Conservation (phyloP, 139 green algal genomes). For the Pycnococcus provasolii region DNA sequence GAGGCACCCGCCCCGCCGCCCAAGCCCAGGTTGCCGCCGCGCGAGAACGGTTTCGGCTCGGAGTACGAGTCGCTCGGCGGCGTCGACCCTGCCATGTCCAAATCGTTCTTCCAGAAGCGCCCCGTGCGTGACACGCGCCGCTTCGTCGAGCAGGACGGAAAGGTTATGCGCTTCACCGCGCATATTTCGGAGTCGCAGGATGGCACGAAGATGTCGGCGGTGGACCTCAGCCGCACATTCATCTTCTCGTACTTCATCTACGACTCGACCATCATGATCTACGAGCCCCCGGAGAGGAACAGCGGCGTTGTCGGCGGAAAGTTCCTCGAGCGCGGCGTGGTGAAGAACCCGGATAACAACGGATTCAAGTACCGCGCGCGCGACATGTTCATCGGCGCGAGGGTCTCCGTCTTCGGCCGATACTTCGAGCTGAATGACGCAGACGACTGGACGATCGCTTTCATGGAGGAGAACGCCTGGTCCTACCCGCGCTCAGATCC, state of each 20-base stretch:
- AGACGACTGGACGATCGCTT: conserved; percentile 74
- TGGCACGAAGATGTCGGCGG: conserved; percentile 1
- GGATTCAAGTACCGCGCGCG: conserved; percentile 2
- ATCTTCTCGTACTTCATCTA: conserved; percentile 80
- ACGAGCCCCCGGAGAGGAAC: conserved; percentile 75
- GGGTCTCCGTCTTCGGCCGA: conserved; percentile 56
- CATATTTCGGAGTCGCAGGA: conserved; percentile 30
- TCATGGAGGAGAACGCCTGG: conserved; percentile 62
- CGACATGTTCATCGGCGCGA: conserved; percentile 66
- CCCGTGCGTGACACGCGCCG: too few species aligned
- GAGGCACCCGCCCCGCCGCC: neutral
- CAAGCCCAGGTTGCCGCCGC: neutral
- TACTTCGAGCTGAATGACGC: conserved; percentile 67
- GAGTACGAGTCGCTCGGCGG: conserved; percentile 5
- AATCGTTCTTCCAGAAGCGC: too few species aligned
- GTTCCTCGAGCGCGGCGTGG: conserved; percentile 69
- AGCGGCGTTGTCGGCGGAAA: conserved; percentile 73
- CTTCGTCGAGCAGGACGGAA: conserved; percentile 61
- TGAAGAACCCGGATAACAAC: conserved; percentile 13
- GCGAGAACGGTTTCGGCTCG: conserved; percentile 15
- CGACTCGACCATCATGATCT: conserved; percentile 75
- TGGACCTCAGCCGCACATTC: conserved; percentile 57
- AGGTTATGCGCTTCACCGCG: conserved; percentile 58
- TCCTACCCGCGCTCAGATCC: too few species aligned
- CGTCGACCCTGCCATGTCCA: too few species aligned